A percentile compares a stretch with the other conserved stretches of the same genome.
phyloP scores from a whole-genome alignment of 2,329 filamentous ascomycete genomes.

The Hirsutella thompsonii region DNA sequence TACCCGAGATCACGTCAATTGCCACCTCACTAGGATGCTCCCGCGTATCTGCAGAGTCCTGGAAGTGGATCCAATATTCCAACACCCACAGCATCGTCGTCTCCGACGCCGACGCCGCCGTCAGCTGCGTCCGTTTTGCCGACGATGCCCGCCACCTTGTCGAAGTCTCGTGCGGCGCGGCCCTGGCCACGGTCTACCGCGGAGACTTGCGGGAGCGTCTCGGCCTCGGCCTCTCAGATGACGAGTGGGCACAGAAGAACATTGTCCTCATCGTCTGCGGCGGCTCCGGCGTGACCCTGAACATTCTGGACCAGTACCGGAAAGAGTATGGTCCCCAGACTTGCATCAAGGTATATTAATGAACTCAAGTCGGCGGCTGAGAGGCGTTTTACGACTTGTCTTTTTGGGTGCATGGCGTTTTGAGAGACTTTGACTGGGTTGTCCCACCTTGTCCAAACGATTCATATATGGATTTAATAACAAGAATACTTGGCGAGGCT shows the following conservation, averaged over 20 bases:
- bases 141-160: slow-evolving; percentile 75
- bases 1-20: slow-evolving; percentile 61
- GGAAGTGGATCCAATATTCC: slow-evolving; percentile 44
- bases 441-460: not conserved
- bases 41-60: slow-evolving; percentile 54
- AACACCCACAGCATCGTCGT: slow-evolving; percentile 23
- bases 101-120: slow-evolving; percentile 55
- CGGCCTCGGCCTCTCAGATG: slow-evolving; percentile 35
- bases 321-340: slow-evolving; percentile 25
- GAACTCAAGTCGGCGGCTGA: not conserved
- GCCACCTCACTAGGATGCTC: slow-evolving; percentile 65
- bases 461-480: slow-evolving; percentile 5
- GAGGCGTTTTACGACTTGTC: not conserved
- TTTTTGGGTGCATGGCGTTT: not conserved
- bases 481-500: slow-evolving; percentile 3
- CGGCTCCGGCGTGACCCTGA: slow-evolving; percentile 52
- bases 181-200: slow-evolving; percentile 55
- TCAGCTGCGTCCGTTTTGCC: slow-evolving; percentile 62
- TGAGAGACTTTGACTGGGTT: not conserved
- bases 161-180: slow-evolving; percentile 76
- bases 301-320: slow-evolving; percentile 46
- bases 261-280: slow-evolving; percentile 82
- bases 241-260: slow-evolving; percentile 52
- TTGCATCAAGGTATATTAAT: slow-evolving; percentile 14
- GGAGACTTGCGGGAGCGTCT: slow-evolving; percentile 48